phyloP scores from a whole-genome alignment of 768 basidiomycete genomes.

The Cyclocybe aegerita region DNA sequence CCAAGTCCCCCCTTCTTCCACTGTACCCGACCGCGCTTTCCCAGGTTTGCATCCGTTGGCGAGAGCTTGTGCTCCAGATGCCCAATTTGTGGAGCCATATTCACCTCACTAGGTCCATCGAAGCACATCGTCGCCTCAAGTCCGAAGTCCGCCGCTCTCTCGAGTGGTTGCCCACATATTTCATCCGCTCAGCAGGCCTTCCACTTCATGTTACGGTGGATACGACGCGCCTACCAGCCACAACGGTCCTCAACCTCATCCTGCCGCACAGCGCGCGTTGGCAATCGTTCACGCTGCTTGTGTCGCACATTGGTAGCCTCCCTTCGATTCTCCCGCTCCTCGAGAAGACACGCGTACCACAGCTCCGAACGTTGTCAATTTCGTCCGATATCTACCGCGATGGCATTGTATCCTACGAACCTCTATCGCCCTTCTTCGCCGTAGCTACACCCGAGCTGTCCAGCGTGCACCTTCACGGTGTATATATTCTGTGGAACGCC shows the following conservation, averaged over 20 bases:
- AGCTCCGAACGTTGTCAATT: slow-evolving; percentile 16
- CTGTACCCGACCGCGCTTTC: slow-evolving; percentile 18
- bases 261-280: slow-evolving; percentile 18
- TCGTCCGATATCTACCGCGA: slow-evolving; percentile 28
- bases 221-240: slow-evolving; percentile 21
- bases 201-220: slow-evolving; percentile 25
- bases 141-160: slow-evolving; percentile 13
- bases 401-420: slow-evolving; percentile 23
- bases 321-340: slow-evolving; percentile 19
- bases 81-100: slow-evolving; percentile 22
- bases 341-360: slow-evolving; percentile 13
- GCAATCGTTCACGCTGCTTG: slow-evolving; percentile 24
- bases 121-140: slow-evolving; percentile 21
- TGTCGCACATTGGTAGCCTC: slow-evolving; percentile 25
- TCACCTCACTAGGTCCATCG: slow-evolving; percentile 20
- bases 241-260: slow-evolving; percentile 8
- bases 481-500: slow-evolving; percentile 25
- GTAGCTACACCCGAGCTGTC: slow-evolving; percentile 18
- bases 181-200: slow-evolving; percentile 15
- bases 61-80: slow-evolving; percentile 16
- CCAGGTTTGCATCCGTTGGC: slow-evolving; percentile 25
- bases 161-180: slow-evolving; percentile 23
- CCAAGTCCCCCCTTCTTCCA: slow-evolving; percentile 16
- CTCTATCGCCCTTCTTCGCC: slow-evolving; percentile 21
- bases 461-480: slow-evolving; percentile 19